Base-by-base conservation (phyloP, 2,329 filamentous ascomycete genomes). In the Aspergillus ruber region DNA sequence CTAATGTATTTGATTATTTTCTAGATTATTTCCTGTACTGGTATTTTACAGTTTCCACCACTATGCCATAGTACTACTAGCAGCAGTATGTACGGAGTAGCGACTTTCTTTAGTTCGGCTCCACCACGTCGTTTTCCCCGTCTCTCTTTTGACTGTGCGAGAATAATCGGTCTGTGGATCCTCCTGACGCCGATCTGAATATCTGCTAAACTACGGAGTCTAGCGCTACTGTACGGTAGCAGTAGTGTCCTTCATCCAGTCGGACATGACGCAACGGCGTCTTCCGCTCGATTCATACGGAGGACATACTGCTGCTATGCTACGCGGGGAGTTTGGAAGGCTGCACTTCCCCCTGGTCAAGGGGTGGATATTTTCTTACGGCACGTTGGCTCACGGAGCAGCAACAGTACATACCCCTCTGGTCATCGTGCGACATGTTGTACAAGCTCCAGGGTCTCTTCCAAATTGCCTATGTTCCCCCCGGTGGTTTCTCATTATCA, bases 51-150 rank as follows among this genome's bases (percentile, higher is more conserved):
- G 25, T 12, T 29, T 29, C 25, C 9, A 29, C 25, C n/a, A 23
- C 18, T 6, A 41, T 13, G 39, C 20, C 20, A 41, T 52, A 43
- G 42, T 42, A 43, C 42, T 15, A 33, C 20, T 46, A n/a, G n/a
- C 32, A 18, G 8, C 23, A 42, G n/a, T 13, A 17, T 6, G 7
- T 4, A 36, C 8, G n/a, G n/a, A n/a, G 33, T n/a, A 15, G 15
- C 36, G 2, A 27, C 41, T 35, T 40, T 44, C 47, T 45, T 35
- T 27, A 38, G 43, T 25, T 42, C 53, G 61, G 61, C 57, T 64
- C 62, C 61, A 64, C 62, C 63, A 57, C 59, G 55, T 64, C 55
- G 56, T 43, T 48, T 56, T 60, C 57, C 54, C 60, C 61, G 59
- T 62, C 55, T 57, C 54, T 49, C 54, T 49, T 50, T 18, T 58